Base-by-base conservation (phyloP, 345 rosid genomes). In the Eucalyptus marginata region DNA sequence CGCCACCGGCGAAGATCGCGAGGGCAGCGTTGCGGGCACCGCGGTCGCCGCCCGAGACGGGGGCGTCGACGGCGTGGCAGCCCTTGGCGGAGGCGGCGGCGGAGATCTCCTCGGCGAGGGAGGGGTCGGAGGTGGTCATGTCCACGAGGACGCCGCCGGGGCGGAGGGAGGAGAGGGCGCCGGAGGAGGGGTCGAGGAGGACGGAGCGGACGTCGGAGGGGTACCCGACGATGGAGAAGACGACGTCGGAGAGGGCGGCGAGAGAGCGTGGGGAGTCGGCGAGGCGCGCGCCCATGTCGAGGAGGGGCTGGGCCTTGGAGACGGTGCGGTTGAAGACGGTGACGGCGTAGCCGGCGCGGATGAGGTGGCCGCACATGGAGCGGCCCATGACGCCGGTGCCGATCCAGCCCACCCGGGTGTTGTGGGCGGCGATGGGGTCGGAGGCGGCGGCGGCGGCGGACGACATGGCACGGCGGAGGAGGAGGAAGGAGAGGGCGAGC, bases 61-160 rank as follows among this genome's bases (percentile, higher is more conserved):
- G 99, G 31, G 98, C 98, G 87, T 97, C 98, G 88, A 97, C 86
- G 12, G 99, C 90, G 90, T 91, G 92, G 92, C 98, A 97, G 71
- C 87, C 85, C 56, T 89, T 94, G 44, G 92, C 79, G 51, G 93
- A 80, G 14, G 99, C 99, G 2, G 96, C 95, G 76, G 91, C 40
- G 50, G 93, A 89, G 50, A 97, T 94, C 89, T 97, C 99, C 86
- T 89, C 90, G 8, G 99, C 99, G 33, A 97, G 96, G 46, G 97
- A 95, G 85, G 99, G 99, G 85, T 97, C 99, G 14, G 98, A 97
- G 16, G 99, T 97, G 79, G 99, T 97, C 99, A 97, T 96, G 90
- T 97, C 99, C 33, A 97, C 97, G 81, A 97, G 95, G 87, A 97
- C 86, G 20, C 98, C 97, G 13, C 98, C 96, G 36, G 93, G 92